phyloP scores from a whole-genome alignment of 441 rosid species.

The Pelargonium myrrhifolium region DNA sequence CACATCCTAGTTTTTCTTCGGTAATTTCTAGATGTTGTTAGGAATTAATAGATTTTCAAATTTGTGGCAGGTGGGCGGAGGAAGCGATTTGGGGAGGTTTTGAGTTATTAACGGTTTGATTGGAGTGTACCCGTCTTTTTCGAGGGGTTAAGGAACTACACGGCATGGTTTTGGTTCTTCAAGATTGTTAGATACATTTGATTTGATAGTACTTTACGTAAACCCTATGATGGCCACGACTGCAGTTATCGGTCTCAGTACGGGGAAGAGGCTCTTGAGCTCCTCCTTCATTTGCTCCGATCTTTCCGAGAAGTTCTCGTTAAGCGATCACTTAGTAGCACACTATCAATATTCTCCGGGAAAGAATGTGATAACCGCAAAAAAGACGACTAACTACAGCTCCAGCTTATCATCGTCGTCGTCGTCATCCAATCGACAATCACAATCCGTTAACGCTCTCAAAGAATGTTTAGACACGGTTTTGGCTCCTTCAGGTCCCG shows the following conservation, averaged over 20 bases:
- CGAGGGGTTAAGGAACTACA: constrained; percentile 16
- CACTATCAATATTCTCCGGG: constrained; percentile 36
- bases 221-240: constrained; percentile 64
- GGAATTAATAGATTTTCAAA: no score
- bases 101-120: neutral
- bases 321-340: constrained; percentile 41
- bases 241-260: constrained; percentile 68
- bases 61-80: neutral
- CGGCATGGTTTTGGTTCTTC: constrained; percentile 14
- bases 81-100: neutral
- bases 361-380: constrained; percentile 40
- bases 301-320: constrained; percentile 46
- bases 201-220: constrained; percentile 21
- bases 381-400: constrained; percentile 44
- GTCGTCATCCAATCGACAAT: constrained; percentile 34
- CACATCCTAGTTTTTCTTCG: no score
- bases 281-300: constrained; percentile 61
- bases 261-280: constrained; percentile 69
- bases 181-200: constrained; percentile 23
- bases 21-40: no score
- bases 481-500: constrained; percentile 28
- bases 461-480: constrained; percentile 46
- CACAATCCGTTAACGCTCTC: constrained; percentile 51
- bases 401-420: constrained; percentile 31
- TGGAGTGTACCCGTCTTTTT: neutral